Evolutionary conservation across 2,329 filamentous ascomycete species (phyloP).

Genomic region (Catunica adiposa): DNA sequence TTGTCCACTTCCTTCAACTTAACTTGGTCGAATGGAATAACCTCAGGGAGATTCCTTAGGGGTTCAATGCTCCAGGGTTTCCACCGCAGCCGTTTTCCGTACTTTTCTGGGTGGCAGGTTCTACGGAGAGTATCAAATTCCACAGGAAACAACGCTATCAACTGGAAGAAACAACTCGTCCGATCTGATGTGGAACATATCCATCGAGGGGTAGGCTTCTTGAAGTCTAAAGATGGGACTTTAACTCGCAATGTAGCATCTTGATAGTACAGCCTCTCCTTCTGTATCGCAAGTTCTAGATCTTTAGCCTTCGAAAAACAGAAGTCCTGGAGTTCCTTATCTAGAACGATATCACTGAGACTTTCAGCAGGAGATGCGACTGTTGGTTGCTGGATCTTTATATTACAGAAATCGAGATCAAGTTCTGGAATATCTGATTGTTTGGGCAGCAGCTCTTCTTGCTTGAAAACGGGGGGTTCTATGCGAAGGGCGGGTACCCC

Average conservation of each 20-base stretch:
- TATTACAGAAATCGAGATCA: constrained; percentile 7
- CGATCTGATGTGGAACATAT: neutral
- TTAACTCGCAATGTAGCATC: constrained; percentile 19
- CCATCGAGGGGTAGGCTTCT: constrained; percentile 18
- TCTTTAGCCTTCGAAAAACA: constrained; percentile 3
- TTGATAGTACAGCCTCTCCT: constrained; percentile 19
- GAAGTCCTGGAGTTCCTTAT: neutral
- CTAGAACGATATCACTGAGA: neutral
- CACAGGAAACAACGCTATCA: neutral
- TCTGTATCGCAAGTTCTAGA: constrained; percentile 14
- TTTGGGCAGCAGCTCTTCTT: neutral
- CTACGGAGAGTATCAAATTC: neutral
- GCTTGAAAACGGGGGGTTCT: constrained; percentile 2
- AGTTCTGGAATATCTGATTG: too few species aligned
- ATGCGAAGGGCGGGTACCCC: neutral
- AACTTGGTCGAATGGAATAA: neutral
- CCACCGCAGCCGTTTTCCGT: neutral
- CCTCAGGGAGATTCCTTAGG: neutral
- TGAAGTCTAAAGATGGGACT: constrained; percentile 20
- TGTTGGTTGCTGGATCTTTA: neutral
- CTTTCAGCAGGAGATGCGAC: neutral
- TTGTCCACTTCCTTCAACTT: neutral
- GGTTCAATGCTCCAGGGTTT: neutral
- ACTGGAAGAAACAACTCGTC: neutral
- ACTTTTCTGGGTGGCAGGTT: neutral